Conservation (phyloP, 371 early-diverging fungal species). For the Mortierella sp. region DNA sequence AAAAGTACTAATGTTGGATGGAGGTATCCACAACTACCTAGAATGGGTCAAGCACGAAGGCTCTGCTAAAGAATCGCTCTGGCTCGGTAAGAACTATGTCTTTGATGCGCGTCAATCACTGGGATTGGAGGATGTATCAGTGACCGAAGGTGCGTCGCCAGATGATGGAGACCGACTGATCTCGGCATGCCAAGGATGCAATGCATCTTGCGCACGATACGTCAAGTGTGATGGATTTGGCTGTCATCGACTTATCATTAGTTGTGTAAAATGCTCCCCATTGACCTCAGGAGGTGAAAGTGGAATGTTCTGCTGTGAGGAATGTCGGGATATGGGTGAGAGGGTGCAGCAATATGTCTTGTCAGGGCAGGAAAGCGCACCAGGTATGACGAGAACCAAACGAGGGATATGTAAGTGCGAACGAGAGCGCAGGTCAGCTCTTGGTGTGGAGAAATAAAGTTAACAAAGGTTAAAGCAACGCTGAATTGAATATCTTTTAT, state of each 20-base stretch:
- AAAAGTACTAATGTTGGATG: conserved; percentile 77
- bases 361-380: conserved; percentile 8
- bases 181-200: conserved; percentile 31
- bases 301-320: conserved; percentile 40
- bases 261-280: conserved; percentile 45
- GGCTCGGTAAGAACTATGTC: conserved; percentile 79
- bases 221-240: conserved; percentile 54
- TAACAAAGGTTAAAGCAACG: no score
- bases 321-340: conserved; percentile 45
- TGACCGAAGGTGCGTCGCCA: not conserved
- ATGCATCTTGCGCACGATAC: conserved; percentile 37
- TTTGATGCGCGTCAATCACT: conserved; percentile 78
- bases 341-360: conserved; percentile 21
- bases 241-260: conserved; percentile 44
- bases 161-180: conserved; percentile 14
- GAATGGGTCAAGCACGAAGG: conserved; percentile 72
- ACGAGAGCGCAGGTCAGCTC: conserved; percentile 24
- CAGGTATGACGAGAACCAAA: conserved; percentile 30
- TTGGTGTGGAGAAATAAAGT: conserved; percentile 31
- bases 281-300: conserved; percentile 12
- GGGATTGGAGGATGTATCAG: conserved; percentile 23
- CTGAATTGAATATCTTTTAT: no score
- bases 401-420: conserved; percentile 49
- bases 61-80: conserved; percentile 54
- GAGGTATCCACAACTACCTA: conserved; percentile 82